A percentile compares a stretch with the other conserved stretches of the same genome.
phyloP scores from a whole-genome alignment of 139 green algal genomes.

The Dunaliella sp. region DNA sequence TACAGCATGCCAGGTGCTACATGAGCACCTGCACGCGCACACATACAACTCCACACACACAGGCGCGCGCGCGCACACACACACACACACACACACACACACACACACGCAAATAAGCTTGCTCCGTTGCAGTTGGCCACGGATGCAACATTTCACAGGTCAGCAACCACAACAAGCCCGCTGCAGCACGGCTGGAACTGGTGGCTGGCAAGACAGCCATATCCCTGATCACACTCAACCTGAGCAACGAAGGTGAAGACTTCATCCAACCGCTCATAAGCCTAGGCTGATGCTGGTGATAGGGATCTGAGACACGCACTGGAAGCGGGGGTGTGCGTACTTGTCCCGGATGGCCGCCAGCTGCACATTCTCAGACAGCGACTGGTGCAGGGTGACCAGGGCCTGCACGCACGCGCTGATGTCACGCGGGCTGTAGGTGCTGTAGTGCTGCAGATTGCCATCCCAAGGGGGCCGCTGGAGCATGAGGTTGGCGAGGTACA shows the following conservation, averaged over 20 bases:
- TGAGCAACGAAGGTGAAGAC: too few relatives aligned
- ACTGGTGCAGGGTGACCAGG: constrained; percentile 30
- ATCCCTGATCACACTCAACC: not conserved
- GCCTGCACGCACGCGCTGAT: constrained; percentile 28
- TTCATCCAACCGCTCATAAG: not conserved
- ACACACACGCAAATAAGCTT: not conserved
- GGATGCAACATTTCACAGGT: not conserved
- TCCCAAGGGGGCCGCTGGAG: constrained; percentile 34
- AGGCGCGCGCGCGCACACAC: not conserved
- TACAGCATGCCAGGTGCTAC: too few relatives aligned
- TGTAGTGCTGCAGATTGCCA: constrained; percentile 45
- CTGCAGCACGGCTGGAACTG: not conserved
- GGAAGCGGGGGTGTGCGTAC: constrained; percentile 27
- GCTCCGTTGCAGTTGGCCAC: not conserved
- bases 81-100: not conserved
- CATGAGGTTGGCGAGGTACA: constrained; percentile 78
- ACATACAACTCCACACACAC: too few relatives aligned
- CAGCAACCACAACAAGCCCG: not conserved
- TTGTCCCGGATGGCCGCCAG: constrained; percentile 30
- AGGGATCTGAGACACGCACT: constrained; percentile 14
- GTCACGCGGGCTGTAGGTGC: constrained; percentile 32
- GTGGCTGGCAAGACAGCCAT: too few relatives aligned
- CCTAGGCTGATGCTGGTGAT: not conserved
- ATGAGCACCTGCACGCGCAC: not conserved
- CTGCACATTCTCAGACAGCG: not conserved